Conservation (phyloP, 1,284 basidiomycete genomes). For the Irpex rosettiformis region DNA sequence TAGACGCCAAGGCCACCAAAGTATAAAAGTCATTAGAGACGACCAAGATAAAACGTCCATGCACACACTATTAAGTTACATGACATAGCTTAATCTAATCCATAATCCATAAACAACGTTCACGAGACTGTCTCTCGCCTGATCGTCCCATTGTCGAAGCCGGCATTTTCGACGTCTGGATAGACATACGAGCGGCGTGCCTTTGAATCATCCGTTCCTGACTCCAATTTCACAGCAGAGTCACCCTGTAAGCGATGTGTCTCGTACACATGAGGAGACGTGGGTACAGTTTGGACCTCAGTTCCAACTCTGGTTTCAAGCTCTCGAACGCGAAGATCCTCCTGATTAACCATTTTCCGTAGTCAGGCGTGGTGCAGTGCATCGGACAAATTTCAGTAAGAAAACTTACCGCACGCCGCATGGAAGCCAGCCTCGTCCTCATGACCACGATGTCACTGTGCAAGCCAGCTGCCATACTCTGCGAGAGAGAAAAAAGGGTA, state of each 20-base stretch:
- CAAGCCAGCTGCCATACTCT: constrained; percentile 72
- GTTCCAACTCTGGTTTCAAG: too few species aligned
- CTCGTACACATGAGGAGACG: too few species aligned
- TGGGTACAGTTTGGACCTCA: too few species aligned
- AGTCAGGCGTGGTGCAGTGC: too few species aligned
- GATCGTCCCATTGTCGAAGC: background rate
- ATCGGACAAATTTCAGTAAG: too few species aligned
- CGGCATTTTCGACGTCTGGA: background rate
- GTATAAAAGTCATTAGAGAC: too few species aligned
- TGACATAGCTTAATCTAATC: background rate
- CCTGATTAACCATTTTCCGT: too few species aligned
- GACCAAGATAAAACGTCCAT: background rate
- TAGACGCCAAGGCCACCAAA: too few species aligned
- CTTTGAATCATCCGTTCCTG: background rate
- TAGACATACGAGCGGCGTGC: background rate
- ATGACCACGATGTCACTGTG: constrained; percentile 58
- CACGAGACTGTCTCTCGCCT: background rate
- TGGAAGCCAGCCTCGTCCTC: constrained; percentile 59
- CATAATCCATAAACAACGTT: too few species aligned
- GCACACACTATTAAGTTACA: background rate
- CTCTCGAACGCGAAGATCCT: background rate
- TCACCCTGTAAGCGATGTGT: too few species aligned
- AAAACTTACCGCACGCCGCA: constrained; percentile 61
- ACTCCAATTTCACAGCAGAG: too few species aligned
- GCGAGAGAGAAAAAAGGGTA: too few species aligned